Conservation (phyloP, 257 asterid species). For the Craterostigma plantagineum region DNA sequence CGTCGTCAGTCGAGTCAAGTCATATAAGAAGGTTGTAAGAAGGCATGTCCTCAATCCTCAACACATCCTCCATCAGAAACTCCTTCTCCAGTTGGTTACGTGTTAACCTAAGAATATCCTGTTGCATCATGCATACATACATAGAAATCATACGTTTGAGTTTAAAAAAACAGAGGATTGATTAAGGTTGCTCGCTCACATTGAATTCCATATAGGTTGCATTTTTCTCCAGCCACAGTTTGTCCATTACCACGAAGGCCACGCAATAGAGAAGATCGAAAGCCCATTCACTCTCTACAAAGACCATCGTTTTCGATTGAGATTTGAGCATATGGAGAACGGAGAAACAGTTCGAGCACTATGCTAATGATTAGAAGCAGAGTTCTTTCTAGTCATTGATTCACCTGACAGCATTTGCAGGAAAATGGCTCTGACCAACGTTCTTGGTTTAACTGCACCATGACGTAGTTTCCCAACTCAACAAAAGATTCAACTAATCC, state of each 20-base stretch:
- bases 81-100: conserved; percentile 61
- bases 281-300: conserved; percentile 73
- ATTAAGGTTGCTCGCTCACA: conserved; percentile 17
- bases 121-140: neutral
- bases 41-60: conserved; percentile 65
- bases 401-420: conserved; percentile 60
- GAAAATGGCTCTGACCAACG: conserved; percentile 39
- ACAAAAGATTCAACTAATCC: neutral
- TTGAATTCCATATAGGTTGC: conserved; percentile 79
- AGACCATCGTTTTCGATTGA: conserved; percentile 5
- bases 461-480: conserved; percentile 4
- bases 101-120: conserved; percentile 49
- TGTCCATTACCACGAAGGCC: conserved; percentile 77
- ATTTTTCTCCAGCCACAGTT: conserved; percentile 62
- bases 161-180: neutral
- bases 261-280: conserved; percentile 68
- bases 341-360: neutral
- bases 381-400: conserved; percentile 9
- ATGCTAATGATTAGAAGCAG: no score
- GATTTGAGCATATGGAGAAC: neutral
- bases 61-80: conserved; percentile 48
- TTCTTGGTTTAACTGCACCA: conserved; percentile 54
- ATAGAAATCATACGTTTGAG: conserved; percentile 1
- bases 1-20: no score
- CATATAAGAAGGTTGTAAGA: conserved; percentile 36